These are phyloP conservation scores for Thelonectria blattea DNA, from an alignment of 2,329 filamentous ascomycete species.

Conservation along the genomic window DNA sequence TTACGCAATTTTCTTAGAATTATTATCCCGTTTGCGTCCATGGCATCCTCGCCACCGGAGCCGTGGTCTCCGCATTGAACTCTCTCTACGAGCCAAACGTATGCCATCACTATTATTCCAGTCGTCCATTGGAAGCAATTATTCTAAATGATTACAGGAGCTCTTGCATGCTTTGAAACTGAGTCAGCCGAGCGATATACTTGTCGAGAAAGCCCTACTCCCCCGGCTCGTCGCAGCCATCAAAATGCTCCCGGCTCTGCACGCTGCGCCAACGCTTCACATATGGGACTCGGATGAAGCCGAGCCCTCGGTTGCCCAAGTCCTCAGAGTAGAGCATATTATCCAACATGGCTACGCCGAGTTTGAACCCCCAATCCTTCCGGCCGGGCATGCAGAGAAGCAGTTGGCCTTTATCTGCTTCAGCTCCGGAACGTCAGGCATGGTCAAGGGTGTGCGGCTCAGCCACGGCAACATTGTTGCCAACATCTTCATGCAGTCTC, in stretches of 20 bases:
- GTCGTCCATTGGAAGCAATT: background rate
- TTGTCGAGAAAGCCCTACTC: constrained; percentile 6
- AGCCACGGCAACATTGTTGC: constrained; percentile 13
- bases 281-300: constrained; percentile 3
- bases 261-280: background rate
- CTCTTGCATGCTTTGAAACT: constrained; percentile 4
- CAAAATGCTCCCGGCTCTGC: background rate
- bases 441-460: constrained; percentile 9
- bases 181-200: background rate
- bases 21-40: constrained; percentile 12
- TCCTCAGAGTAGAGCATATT: background rate
- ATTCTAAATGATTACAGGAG: background rate
- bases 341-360: background rate
- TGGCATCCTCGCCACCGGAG: constrained; percentile 10
- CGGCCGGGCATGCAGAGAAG: background rate
- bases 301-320: background rate
- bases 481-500: constrained; percentile 14
- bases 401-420: constrained; percentile 13
- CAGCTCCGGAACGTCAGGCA: constrained; percentile 12
- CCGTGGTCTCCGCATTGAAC: constrained; percentile 8
- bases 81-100: constrained; percentile 13
- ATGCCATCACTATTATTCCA: background rate
- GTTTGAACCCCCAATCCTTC: background rate
- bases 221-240: background rate
- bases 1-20: background rate